A percentile compares a stretch with the other conserved stretches of the same genome.
These are phyloP conservation scores for Wickerhamomyces subpelliculosus DNA, from an alignment of 805 yeast species.

Conservation along the genomic window DNA sequence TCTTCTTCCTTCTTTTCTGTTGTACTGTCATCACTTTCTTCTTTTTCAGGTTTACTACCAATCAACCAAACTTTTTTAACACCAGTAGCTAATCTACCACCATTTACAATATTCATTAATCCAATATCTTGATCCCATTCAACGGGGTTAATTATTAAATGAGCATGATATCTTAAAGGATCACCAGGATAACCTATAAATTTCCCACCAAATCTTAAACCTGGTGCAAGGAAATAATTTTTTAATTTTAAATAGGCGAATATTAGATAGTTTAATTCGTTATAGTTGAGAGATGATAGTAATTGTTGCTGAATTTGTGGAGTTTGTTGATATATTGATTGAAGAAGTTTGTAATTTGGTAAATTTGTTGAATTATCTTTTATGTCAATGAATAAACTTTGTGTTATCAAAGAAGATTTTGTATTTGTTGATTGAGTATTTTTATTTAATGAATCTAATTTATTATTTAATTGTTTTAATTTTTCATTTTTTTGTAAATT, in stretches of 20 bases:
- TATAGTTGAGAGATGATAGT: constrained; percentile 2
- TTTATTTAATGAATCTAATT: background rate
- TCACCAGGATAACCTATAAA: constrained; percentile 93
- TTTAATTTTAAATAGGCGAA: constrained; percentile 15
- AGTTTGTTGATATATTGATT: constrained; percentile 9
- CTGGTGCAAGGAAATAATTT: constrained; percentile 66
- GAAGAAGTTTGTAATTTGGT: constrained; percentile 9
- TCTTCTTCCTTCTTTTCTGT: too few species aligned
- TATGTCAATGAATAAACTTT: constrained; percentile 10
- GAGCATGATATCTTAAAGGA: constrained; percentile 86
- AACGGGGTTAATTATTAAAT: constrained; percentile 56
- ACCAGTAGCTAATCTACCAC: constrained; percentile 90
- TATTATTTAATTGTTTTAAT: constrained; percentile 1
- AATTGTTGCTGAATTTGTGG: constrained; percentile 5
- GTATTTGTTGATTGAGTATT: constrained; percentile 3
- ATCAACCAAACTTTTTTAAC: constrained; percentile 82
- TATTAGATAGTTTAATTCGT: constrained; percentile 5
- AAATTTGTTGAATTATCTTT: constrained; percentile 11
- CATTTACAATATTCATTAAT: constrained; percentile 56
- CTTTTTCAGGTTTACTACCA: constrained; percentile 24
- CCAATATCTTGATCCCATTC: constrained; percentile 46
- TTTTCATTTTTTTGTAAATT: constrained; percentile 5
- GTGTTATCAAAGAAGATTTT: constrained; percentile 2
- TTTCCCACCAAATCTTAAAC: constrained; percentile 85
- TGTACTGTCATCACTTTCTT: constrained; percentile 16